Conservation (phyloP, 192 early-diverging fungal species). For the Kickxella alabastrina region DNA sequence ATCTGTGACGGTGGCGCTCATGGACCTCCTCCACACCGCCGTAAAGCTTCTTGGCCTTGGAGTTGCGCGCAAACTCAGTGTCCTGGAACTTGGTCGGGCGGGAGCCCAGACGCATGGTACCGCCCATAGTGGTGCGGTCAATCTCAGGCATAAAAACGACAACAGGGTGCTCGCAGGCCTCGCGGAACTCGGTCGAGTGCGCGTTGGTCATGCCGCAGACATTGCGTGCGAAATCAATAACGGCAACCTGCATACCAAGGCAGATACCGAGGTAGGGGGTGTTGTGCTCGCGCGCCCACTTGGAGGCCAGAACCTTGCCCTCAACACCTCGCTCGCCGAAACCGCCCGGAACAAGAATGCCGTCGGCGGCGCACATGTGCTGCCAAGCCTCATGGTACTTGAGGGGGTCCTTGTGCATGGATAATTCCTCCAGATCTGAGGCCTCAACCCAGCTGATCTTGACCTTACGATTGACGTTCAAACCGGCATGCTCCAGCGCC, state of each 20-base stretch:
- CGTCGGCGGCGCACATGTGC: constrained; percentile 77
- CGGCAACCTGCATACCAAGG: constrained; percentile 94
- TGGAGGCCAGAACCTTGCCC: constrained; percentile 91
- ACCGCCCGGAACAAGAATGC: constrained; percentile 96
- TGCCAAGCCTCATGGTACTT: constrained; percentile 98
- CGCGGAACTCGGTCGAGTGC: constrained; percentile 81
- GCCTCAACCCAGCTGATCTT: constrained; percentile 92
- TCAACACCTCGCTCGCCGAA: constrained; percentile 96
- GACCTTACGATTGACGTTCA: constrained; percentile 83
- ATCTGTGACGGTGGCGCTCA: constrained; percentile 96
- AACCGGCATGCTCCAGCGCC: constrained; percentile 88
- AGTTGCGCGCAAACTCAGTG: constrained; percentile 54
- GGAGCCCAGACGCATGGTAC: constrained; percentile 93
- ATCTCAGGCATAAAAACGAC: constrained; percentile 99
- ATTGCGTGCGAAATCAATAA: constrained; percentile 95
- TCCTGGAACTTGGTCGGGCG: constrained; percentile 79
- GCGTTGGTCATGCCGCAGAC: constrained; percentile 78
- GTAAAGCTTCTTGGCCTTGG: constrained; percentile 68
- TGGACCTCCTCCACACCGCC: constrained; percentile 55
- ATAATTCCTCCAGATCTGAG: constrained; percentile 76
- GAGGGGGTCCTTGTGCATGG: constrained; percentile 73
- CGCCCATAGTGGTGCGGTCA: constrained; percentile 84
- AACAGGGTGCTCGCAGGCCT: constrained; percentile 67
- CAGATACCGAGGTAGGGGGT: constrained; percentile 98
- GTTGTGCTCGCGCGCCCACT: constrained; percentile 97